These are phyloP conservation scores for Aphanomyces stellatus DNA, from an alignment of 352 stramenopile species.

Conservation along the genomic window DNA sequence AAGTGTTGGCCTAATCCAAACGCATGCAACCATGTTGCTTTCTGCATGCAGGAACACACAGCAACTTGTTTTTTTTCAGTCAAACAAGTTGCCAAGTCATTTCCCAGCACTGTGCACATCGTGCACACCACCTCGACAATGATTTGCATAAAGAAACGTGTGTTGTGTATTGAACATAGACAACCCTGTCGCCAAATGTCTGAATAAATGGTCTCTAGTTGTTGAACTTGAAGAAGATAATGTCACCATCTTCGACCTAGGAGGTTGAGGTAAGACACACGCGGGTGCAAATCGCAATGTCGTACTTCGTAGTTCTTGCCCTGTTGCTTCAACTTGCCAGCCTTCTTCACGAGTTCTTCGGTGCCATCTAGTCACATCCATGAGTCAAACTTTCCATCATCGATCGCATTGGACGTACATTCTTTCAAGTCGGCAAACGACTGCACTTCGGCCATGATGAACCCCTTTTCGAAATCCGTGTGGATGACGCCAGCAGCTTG, in stretches of 20 bases:
- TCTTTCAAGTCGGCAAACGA: slow-evolving; percentile 86
- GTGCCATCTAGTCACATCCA: slow-evolving; percentile 25
- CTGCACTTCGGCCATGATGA: slow-evolving; percentile 95
- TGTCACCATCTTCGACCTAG: slow-evolving; percentile 73
- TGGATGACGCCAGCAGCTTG: slow-evolving; percentile 99
- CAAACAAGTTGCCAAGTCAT: too few species aligned
- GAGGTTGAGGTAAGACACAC: neutral
- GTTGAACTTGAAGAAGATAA: slow-evolving; percentile 92
- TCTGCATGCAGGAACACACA: too few species aligned
- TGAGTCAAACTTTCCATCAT: neutral
- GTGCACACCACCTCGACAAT: too few species aligned
- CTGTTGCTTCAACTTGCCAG: slow-evolving; percentile 82
- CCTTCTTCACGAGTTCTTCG: slow-evolving; percentile 85
- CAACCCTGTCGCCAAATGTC: neutral
- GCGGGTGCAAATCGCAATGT: neutral
- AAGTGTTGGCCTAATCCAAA: slow-evolving; percentile 40
- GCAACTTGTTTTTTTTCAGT: too few species aligned
- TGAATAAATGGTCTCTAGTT: slow-evolving; percentile 45
- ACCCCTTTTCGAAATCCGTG: slow-evolving; percentile 99
- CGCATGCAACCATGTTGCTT: too few species aligned
- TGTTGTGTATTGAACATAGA: neutral
- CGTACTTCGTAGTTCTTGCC: slow-evolving; percentile 86
- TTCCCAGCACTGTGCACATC: too few species aligned
- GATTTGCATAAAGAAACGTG: neutral
- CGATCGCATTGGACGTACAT: slow-evolving; percentile 37